A percentile compares a stretch with the other conserved stretches of the same genome.
These are phyloP conservation scores for Mycogone perniciosa DNA, from an alignment of 2,329 filamentous ascomycete genomes.

Conservation along the genomic window DNA sequence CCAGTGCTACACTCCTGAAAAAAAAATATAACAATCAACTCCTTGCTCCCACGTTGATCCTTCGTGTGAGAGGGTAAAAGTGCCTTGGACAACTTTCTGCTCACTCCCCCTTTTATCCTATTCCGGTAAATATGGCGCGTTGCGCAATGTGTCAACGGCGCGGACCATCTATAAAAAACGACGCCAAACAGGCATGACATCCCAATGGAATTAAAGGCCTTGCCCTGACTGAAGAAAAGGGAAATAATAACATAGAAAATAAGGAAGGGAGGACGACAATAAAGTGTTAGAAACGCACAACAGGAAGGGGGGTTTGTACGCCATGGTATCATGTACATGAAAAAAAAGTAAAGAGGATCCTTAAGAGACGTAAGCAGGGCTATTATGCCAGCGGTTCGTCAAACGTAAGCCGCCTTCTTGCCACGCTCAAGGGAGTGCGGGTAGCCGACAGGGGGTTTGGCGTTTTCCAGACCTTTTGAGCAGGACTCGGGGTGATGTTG, in stretches of 20 bases:
- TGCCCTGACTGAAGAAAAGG: not conserved
- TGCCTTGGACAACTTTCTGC: not conserved
- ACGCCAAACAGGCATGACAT: constrained; percentile 6
- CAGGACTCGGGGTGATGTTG: constrained; percentile 93
- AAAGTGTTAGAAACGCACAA: constrained; percentile 2
- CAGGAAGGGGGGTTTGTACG: constrained; percentile 22
- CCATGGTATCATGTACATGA: constrained; percentile 33
- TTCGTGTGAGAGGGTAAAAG: constrained; percentile 3
- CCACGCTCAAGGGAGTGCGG: constrained; percentile 57
- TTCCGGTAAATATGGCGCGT: not conserved
- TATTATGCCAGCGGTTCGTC: constrained; percentile 50
- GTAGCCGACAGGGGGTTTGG: constrained; percentile 50
- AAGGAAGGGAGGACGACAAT: not conserved
- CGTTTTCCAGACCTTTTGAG: constrained; percentile 83
- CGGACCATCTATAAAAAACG: constrained; percentile 2
- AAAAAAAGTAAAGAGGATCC: constrained; percentile 17
- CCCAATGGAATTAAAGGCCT: constrained; percentile 4
- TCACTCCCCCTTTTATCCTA: constrained; percentile 1
- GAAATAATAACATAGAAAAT: not conserved
- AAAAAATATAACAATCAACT: constrained; percentile 7
- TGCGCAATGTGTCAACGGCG: not conserved
- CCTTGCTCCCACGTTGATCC: constrained; percentile 3
- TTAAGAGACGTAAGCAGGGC: constrained; percentile 7
- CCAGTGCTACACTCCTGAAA: constrained; percentile 8
- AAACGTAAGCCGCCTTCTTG: constrained; percentile 75